A percentile compares a stretch with the other conserved stretches of the same genome.
Evolutionary conservation across 164 flowering plant species (phyloP).

Genomic region (Dillenia turbinata): DNA sequence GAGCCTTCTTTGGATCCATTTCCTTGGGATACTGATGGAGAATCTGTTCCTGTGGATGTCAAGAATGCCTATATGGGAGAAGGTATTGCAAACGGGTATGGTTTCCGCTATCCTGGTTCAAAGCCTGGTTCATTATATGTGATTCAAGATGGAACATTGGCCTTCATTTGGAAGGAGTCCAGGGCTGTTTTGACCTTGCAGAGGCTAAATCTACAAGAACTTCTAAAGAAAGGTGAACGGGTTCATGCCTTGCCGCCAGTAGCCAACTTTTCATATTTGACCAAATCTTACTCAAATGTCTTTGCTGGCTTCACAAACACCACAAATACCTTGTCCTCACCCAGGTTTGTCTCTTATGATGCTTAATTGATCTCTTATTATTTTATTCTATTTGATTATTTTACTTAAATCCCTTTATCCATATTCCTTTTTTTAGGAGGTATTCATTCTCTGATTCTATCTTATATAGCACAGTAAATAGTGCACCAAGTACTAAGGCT

Average conservation of each 20-base stretch:
- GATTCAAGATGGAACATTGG: constrained; percentile 63
- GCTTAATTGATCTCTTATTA: not conserved
- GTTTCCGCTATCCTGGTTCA: constrained; percentile 94
- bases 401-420: too few species aligned
- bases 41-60: constrained; percentile 38
- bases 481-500: too few species aligned
- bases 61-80: constrained; percentile 66
- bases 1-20: constrained; percentile 68
- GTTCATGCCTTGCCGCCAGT: constrained; percentile 77
- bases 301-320: constrained; percentile 58
- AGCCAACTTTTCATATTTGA: constrained; percentile 80
- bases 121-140: constrained; percentile 90
- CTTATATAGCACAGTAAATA: too few species aligned
- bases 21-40: constrained; percentile 67
- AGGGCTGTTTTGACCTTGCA: constrained; percentile 74
- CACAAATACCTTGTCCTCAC: constrained; percentile 36
- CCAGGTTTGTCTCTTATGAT: constrained; percentile 38
- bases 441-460: too few species aligned
- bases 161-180: constrained; percentile 86
- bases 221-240: constrained; percentile 74
- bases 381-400: too few species aligned
- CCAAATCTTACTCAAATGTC: constrained; percentile 86
- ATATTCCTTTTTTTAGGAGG: too few species aligned
- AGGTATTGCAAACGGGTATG: constrained; percentile 94
- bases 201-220: constrained; percentile 67